Base-by-base conservation (phyloP, 768 basidiomycete species). In the Leccinum subtestaceum region DNA sequence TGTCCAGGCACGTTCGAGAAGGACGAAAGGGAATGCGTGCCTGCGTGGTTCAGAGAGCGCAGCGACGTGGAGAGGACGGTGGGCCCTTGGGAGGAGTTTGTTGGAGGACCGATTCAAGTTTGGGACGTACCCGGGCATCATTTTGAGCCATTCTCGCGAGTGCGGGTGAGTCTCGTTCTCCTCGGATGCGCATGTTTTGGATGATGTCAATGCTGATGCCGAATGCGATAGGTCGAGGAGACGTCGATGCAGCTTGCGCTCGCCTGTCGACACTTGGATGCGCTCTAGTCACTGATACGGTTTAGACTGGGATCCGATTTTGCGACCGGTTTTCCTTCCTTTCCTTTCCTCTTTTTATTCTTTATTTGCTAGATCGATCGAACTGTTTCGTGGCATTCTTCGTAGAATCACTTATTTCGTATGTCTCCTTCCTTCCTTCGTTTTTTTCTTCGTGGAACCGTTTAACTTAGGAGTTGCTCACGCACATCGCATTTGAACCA, bases 121-220 rank as follows among this genome's bases (percentile, higher is more conserved):
- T 66, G 83, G 45, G 81, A 84, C 60, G 81, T 89, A 4, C 83
- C 87, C 0, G 88, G 88, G 0, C 71, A 89, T 67, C 88, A 90
- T 61, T 89, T 89, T 60, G 69, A 80, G 61, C 75, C 81, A 0
- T 89, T 90, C 66, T 74, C 78, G 49, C 59, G 70, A 9, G 59
- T 62, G 9, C 80, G 85, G 65, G 88, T 89, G 58, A 63, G 82
- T 70, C 25, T 69, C 21, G 15, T 32, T 43, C 13, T 27, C 19
- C 12, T 47, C 4, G 5, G 19, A 1, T 23, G 19, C 11, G 5
- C 45, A 9, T n/a, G 1, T 17, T 40, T n/a, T n/a, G 38, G 38
- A 43, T 43, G 40, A 19, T 43, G n/a, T 43, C n/a, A 19, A 43
- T 46, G 23, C 60, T 64, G 46, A 61, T 13, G n/a, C 4, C 0